Base-by-base conservation (phyloP, 2,329 filamentous ascomycete genomes). In the Calycina herbarum region DNA sequence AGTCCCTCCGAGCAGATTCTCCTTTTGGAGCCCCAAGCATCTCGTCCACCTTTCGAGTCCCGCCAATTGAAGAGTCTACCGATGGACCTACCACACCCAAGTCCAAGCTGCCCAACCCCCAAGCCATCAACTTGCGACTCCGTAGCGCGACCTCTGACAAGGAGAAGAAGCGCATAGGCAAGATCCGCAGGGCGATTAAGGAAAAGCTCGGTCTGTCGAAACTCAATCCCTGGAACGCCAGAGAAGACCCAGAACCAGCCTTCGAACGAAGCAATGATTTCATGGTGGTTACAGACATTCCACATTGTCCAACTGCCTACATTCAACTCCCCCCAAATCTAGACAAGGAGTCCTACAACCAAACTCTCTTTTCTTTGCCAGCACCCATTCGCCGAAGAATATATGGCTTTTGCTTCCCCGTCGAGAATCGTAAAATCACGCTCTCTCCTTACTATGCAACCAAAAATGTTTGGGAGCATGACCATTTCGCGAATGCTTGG, bases 341-440 rank as follows among this genome's bases (percentile, higher is more conserved):
- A 31, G 42, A 58, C 24, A 40, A 20, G 7, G 35, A 13, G 59
- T 24, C 51, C 20, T 8, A 29, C 10, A 15, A 38, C 11, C 33
- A 33, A 20, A 35, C 24, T 29, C 59, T 74, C 1, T 73, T 69
- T 35, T 48, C 31, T 3, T 54, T 76, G 2, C 70, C 69, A 3
- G 20, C 61, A 1, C 56, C 38, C 3, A n/a, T 74, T 42, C 70
- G 73, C 40, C 65, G 64, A 27, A 62, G 62, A 40, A 74, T 76
- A n/a, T 76, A 73, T 59, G 54, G 58, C 20, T 67, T 69, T 45
- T 70, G 71, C 60, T 73, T 76, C 33, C 66, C 69, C 6, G 20
- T 61, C 1, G 69, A 71, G n/a, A 3, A 40, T 11, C 66, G 68
- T 15, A 73, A 69, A 40, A 68, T 76, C n/a, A 65, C 62, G 2